Base-by-base conservation (phyloP, 2,329 filamentous ascomycete species). In the Pestalotiopsis fici region DNA sequence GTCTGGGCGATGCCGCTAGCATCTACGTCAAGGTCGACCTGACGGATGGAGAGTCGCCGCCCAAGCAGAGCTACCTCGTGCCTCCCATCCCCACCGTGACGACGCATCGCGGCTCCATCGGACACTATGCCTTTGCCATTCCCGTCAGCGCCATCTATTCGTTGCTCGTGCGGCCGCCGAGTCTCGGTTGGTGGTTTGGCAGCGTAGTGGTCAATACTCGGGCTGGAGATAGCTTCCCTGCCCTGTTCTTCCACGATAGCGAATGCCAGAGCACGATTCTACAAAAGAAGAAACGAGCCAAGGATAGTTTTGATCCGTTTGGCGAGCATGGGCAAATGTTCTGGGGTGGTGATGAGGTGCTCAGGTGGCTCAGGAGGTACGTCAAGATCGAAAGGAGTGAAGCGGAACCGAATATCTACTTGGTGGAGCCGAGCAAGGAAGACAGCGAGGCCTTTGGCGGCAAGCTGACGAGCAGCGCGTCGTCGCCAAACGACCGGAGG, bases 131-230 rank as follows among this genome's bases (percentile, higher is more conserved):
- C 1, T 99, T 99, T 76, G 94, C 95, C 1, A 87, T 99, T 5
- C 96, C 96, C 1, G 87, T 98, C 35, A 93, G 90, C 71, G 93
- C 95, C 70, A 91, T 99, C 69, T 99, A 97, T 80, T 97, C 93
- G 31, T 85, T 99, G 4, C 86, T 97, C 7, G 91, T 99, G 50
- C 90, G 96, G 2, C 95, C 95, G 3, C 97, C 96, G 4, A 98
- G 94, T 77, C 82, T 97, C 7, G 97, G 96, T 18, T 99, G 96
- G 97, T 99, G 96, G 96, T 98, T 97, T 78, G 96, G 96, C 39
- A 97, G 94, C 70, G 82, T 99, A 31, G 91, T 99, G 67, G 93
- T 99, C 82, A 99, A 99, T 78, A 94, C 93, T 1, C 86, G 93
- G 13, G 90, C 92, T 0, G 97, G 97, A 3, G 95, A 98, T 77